Evolutionary conservation across 2,329 filamentous ascomycete species (phyloP).

Genomic region (Fusarium nanum): DNA sequence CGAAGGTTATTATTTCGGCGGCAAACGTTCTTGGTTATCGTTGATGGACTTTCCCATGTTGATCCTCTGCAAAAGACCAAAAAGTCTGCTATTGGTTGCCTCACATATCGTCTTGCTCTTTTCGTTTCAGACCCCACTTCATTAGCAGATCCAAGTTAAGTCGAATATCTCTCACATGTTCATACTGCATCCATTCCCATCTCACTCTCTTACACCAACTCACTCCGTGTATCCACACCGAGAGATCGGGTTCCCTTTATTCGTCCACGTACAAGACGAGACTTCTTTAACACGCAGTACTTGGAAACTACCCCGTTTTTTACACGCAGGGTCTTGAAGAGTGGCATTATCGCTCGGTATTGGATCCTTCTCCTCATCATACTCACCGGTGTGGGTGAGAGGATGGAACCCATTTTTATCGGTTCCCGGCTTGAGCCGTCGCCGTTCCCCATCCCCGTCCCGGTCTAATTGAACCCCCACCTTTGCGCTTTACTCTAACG

Average conservation of each 20-base stretch:
- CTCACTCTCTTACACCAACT: slow-evolving; percentile 35
- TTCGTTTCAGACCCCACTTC: slow-evolving; percentile 30
- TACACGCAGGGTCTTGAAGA: slow-evolving; percentile 23
- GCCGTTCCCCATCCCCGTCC: slow-evolving; percentile 7
- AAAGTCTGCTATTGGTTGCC: slow-evolving; percentile 23
- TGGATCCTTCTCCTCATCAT: slow-evolving; percentile 6
- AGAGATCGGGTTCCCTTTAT: slow-evolving; percentile 26
- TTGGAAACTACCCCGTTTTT: slow-evolving; percentile 25
- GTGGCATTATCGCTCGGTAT: slow-evolving; percentile 20
- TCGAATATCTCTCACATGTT: slow-evolving; percentile 30
- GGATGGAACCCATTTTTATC: slow-evolving; percentile 26
- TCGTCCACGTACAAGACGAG: slow-evolving; percentile 40
- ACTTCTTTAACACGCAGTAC: slow-evolving; percentile 21
- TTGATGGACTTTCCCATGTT: slow-evolving; percentile 13
- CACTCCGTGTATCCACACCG: slow-evolving; percentile 28
- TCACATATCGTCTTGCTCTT: slow-evolving; percentile 20
- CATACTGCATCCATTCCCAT: slow-evolving; percentile 9
- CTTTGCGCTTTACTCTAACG: neutral
- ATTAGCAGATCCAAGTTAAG: slow-evolving; percentile 12
- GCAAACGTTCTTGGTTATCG: slow-evolving; percentile 14
- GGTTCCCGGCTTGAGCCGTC: slow-evolving; percentile 24
- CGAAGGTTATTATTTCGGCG: slow-evolving; percentile 14
- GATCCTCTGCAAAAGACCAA: slow-evolving; percentile 8
- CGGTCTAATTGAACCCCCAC: slow-evolving; percentile 35
- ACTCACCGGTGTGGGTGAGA: slow-evolving; percentile 46